Base-by-base conservation (phyloP, 441 rosid species). In the Pelargonium cotyledonis region DNA sequence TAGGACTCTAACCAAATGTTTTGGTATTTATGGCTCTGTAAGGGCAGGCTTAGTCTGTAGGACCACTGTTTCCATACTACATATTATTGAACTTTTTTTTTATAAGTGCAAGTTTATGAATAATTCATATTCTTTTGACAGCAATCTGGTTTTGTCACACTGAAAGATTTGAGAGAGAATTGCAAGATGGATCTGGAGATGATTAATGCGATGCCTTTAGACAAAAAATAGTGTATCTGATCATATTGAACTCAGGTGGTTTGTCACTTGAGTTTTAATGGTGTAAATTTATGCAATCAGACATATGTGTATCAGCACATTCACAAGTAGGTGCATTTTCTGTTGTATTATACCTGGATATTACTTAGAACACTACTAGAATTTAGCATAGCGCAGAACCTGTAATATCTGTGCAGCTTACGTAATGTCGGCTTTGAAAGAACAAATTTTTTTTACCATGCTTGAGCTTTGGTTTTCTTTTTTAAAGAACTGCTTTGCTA, bases 171-270 rank as follows among this genome's bases (percentile, higher is more conserved):
- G 83, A 85, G 96, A 76, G 95, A 87, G 73, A 82, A 79, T 62
- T 84, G 92, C 88, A 88, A 89, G 86, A 80, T 72, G 79, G 90
- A 88, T 80, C 77, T 88, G 19, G 96, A 84, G 84, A 81, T 72
- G 69, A 77, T 76, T 14, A 77, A 78, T 23, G 80, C 78, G 73
- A 64, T 79, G 78, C 83, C 89, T 72, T 73, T 84, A 65, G 79
- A 78, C 43, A 80, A 79, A 72, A 72, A 69, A 40, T 74, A 80
- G 74, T 2, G 67, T 66, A 62, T 69, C 69, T 65, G 12, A 58
- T 47, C 3, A n/a, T 51, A 51, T 9, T 16, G 58, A 12, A 51
- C 6, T n/a, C 58, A n/a, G n/a, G n/a, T n/a, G n/a, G n/a, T n/a
- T n/a, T n/a, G n/a, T n/a, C n/a, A n/a, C n/a, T n/a, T n/a, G 14